Base-by-base conservation (phyloP, 2,329 filamentous ascomycete species). In the Colletotrichum somersetense region DNA sequence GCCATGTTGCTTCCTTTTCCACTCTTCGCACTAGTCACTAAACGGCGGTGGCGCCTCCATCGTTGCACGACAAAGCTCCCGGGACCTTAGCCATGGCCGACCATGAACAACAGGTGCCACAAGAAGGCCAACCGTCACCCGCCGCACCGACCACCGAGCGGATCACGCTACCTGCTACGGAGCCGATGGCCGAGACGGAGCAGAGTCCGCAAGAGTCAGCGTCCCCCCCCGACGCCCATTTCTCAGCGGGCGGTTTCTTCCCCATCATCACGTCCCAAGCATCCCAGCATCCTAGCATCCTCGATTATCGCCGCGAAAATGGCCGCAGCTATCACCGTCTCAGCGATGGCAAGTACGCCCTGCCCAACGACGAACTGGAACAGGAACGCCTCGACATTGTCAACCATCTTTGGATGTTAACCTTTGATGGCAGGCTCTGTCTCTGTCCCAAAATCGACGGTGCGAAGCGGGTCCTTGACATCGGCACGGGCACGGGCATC, bases 361-460 rank as follows among this genome's bases (percentile, higher is more conserved):
- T 79, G 1, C 78, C 77, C 7, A 78, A 76, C 57, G 78, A 61
- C 77, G 84, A 86, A 73, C 78, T 82, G 72, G 88, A 90, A 77
- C 81, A 88, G 62, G 85, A 88, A 74, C 85, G 88, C 16, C 80
- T 89, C 20, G 86, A 90, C 73, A 79, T 87, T 74, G 85, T 87
- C 75, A 87, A 89, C 77, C 84, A 88, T 75, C 83, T 89, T 75
- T 85, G 86, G 77, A 85, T 84, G 59, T 70, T 86, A 53, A 75
- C 85, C 42, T 82, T 86, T 50, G 79, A 82, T 50, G 83, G 82
- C 46, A 78, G 78, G 50, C 77, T 89, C 48, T 85, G 71, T 46
- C 53, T 73, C 3, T 71, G 67, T 14, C 71, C 71, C 1, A 73
- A 73, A 40, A 63, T 67, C 20, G 52, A 67, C 10, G 67, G 71